Conservation (phyloP, 345 rosid species). For the Nasturtium officinale region DNA sequence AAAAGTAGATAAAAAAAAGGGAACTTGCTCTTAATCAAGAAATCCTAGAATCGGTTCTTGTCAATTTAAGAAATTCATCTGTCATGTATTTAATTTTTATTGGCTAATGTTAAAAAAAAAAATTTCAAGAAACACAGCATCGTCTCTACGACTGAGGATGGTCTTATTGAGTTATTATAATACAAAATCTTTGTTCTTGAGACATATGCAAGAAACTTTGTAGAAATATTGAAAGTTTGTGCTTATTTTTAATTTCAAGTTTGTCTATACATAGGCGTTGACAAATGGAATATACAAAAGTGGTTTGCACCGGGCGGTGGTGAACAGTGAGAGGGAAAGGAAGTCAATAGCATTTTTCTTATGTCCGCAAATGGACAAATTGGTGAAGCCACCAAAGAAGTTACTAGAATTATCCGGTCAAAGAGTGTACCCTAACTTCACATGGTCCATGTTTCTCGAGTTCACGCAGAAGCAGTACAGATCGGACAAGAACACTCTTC, state of each 20-base stretch:
- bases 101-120: too few relatives aligned
- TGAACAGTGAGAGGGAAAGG: slow-evolving; percentile 53
- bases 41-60: too few relatives aligned
- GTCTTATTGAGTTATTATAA: background rate
- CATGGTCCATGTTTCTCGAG: slow-evolving; percentile 64
- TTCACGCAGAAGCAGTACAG: slow-evolving; percentile 50
- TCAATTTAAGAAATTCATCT: too few relatives aligned
- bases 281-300: slow-evolving; percentile 54
- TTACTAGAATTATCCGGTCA: slow-evolving; percentile 24
- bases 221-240: background rate
- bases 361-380: slow-evolving; percentile 59
- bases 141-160: too few relatives aligned
- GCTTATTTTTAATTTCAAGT: background rate
- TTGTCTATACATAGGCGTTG: slow-evolving; percentile 14
- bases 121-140: too few relatives aligned
- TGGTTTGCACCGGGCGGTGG: slow-evolving; percentile 63
- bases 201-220: background rate
- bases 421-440: slow-evolving; percentile 62
- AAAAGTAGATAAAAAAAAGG: too few relatives aligned
- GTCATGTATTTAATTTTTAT: too few relatives aligned
- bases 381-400: slow-evolving; percentile 62
- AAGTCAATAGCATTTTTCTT: slow-evolving; percentile 60
- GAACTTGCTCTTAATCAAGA: too few relatives aligned
- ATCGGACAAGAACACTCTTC: slow-evolving; percentile 27
- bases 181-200: background rate